These are phyloP conservation scores for Spirogloea muscicola DNA, from an alignment of 139 green algal species.

Conservation along the genomic window DNA sequence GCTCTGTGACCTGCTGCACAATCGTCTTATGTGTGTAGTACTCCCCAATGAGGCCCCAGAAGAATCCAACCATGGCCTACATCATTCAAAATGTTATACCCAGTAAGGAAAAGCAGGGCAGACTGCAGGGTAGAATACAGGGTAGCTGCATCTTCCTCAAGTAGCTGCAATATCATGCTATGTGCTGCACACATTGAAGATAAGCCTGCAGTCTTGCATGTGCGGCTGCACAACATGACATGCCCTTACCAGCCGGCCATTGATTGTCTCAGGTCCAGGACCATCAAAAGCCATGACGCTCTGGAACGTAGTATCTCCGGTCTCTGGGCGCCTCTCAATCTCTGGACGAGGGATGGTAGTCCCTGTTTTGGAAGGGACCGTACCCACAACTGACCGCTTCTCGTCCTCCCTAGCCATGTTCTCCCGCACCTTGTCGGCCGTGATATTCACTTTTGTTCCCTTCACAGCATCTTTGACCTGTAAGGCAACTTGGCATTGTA, in stretches of 20 bases:
- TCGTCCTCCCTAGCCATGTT: constrained; percentile 6
- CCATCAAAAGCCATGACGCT: constrained; percentile 53
- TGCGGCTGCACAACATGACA: neutral
- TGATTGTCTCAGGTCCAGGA: constrained; percentile 52
- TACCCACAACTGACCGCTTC: constrained; percentile 17
- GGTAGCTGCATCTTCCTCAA: too few relatives aligned
- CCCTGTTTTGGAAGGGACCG: neutral
- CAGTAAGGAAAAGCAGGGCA: too few relatives aligned
- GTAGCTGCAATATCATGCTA: too few relatives aligned
- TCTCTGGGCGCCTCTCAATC: constrained; percentile 12
- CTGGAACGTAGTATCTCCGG: constrained; percentile 7
- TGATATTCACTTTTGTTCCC: constrained; percentile 2
- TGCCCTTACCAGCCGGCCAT: constrained; percentile 38
- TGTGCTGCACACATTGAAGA: too few relatives aligned
- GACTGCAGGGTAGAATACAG: too few relatives aligned
- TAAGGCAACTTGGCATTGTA: too few relatives aligned
- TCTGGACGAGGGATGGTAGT: constrained; percentile 2
- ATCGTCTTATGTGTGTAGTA: constrained; percentile 34
- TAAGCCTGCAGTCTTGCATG: too few relatives aligned
- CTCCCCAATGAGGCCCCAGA: constrained; percentile 21
- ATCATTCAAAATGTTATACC: too few relatives aligned
- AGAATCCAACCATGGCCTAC: constrained; percentile 43
- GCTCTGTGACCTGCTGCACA: constrained; percentile 18
- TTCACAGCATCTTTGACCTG: neutral
- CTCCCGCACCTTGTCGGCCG: constrained; percentile 43